These are phyloP conservation scores for Globisporangium iwayamae DNA, from an alignment of 352 stramenopile genomes.

Conservation along the genomic window DNA sequence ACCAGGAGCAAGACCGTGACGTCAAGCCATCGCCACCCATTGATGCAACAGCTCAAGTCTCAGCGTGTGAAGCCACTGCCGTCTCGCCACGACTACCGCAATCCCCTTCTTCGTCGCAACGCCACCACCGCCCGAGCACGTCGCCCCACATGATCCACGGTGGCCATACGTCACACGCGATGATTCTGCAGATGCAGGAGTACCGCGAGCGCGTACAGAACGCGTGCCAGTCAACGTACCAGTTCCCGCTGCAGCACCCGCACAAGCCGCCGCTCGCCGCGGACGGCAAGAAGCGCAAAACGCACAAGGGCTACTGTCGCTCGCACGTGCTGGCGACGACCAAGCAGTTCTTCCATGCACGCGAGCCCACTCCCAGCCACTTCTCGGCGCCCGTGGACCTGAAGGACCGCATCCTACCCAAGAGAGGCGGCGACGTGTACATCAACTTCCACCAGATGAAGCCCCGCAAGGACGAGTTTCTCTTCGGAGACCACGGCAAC, in stretches of 20 bases:
- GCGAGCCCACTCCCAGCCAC: conserved; percentile 12
- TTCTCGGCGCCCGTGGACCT: conserved; percentile 13
- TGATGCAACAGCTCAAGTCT: not conserved
- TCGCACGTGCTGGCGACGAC: conserved; percentile 38
- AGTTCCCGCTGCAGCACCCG: conserved; percentile 25
- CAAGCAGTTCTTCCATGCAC: conserved; percentile 27
- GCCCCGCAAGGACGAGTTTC: conserved; percentile 29
- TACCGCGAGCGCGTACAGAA: conserved; percentile 43
- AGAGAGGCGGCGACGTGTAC: conserved; percentile 21
- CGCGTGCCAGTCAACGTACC: conserved; percentile 51
- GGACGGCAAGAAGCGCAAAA: not conserved
- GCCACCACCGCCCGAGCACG: conserved; percentile 15
- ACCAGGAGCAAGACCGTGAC: not conserved
- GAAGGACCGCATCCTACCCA: conserved; percentile 28
- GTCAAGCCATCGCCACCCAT: not conserved
- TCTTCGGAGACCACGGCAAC: conserved; percentile 21
- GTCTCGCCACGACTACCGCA: not conserved
- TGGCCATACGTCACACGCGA: conserved; percentile 49
- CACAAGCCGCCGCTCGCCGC: not conserved
- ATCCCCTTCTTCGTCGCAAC: not conserved
- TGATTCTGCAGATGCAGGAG: conserved; percentile 57
- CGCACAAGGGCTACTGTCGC: conserved; percentile 34
- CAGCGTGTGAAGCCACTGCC: not conserved
- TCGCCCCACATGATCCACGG: conserved; percentile 14
- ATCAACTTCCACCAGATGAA: conserved; percentile 51